phyloP scores from a whole-genome alignment of 1,284 basidiomycete species.

The Puccinia polysora region DNA sequence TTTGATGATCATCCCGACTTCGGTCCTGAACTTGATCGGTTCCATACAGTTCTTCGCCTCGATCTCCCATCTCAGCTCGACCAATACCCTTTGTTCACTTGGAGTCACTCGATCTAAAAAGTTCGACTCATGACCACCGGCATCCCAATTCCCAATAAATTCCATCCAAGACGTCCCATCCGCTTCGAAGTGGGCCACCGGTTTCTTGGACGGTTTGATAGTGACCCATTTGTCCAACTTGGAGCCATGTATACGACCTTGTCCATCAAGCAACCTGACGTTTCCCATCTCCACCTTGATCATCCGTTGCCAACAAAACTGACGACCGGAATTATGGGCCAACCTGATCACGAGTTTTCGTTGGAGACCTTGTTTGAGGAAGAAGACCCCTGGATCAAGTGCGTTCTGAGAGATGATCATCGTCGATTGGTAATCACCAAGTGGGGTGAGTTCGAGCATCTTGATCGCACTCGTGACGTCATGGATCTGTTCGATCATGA shows the following conservation, averaged over 20 bases:
- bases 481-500: slow-evolving; percentile 79
- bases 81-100: slow-evolving; percentile 69
- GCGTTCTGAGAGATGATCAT: slow-evolving; percentile 72
- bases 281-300: slow-evolving; percentile 73
- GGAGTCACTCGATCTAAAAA: slow-evolving; percentile 80
- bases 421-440: slow-evolving; percentile 77
- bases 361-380: slow-evolving; percentile 87
- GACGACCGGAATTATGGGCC: slow-evolving; percentile 79
- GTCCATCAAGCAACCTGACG: slow-evolving; percentile 74
- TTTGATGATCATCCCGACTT: slow-evolving; percentile 79
- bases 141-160: slow-evolving; percentile 82
- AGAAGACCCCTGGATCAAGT: slow-evolving; percentile 79
- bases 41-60: slow-evolving; percentile 76
- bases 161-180: slow-evolving; percentile 72
- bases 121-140: slow-evolving; percentile 78
- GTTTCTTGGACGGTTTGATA: slow-evolving; percentile 33
- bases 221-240: slow-evolving; percentile 35
- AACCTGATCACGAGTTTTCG: slow-evolving; percentile 71
- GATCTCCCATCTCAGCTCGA: slow-evolving; percentile 72
- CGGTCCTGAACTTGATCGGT: slow-evolving; percentile 78
- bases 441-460: slow-evolving; percentile 76
- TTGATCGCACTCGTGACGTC: slow-evolving; percentile 81
- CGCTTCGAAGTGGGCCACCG: slow-evolving; percentile 52
- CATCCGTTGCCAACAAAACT: slow-evolving; percentile 78
- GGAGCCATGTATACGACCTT: slow-evolving; percentile 65